Percentiles rank a stretch among this genome's conserved stretches.
Conservation (phyloP, 345 rosid species). For the Salix suchowensis region DNA sequence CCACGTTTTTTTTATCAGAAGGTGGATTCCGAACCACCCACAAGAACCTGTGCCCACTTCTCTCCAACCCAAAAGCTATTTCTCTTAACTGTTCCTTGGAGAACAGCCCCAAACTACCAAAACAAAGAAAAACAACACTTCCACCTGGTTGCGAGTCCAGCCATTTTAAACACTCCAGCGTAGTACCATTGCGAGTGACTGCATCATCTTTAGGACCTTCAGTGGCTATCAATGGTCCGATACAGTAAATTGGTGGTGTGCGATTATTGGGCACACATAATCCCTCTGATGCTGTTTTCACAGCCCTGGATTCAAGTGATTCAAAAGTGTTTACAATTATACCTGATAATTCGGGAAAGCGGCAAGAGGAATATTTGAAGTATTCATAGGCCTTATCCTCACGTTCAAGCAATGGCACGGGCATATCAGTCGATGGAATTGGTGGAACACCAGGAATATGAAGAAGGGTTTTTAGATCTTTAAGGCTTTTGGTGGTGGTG, state of each 20-base stretch:
- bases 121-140: slow-evolving; percentile 36
- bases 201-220: neutral
- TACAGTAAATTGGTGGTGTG: slow-evolving; percentile 39
- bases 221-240: slow-evolving; percentile 47
- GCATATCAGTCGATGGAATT: slow-evolving; percentile 17
- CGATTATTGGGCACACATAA: slow-evolving; percentile 21
- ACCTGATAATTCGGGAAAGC: slow-evolving; percentile 21
- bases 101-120: slow-evolving; percentile 44
- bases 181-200: too few species aligned
- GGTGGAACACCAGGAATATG: slow-evolving; percentile 34
- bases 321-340: slow-evolving; percentile 53
- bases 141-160: slow-evolving; percentile 35
- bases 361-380: neutral
- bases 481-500: slow-evolving; percentile 5
- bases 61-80: slow-evolving; percentile 44
- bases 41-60: slow-evolving; percentile 39
- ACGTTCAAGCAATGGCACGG: slow-evolving; percentile 16
- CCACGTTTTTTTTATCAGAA: neutral
- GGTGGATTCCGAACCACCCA: slow-evolving; percentile 49
- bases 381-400: neutral
- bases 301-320: slow-evolving; percentile 39
- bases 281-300: slow-evolving; percentile 39
- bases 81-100: slow-evolving; percentile 32
- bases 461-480: slow-evolving; percentile 6
- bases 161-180: slow-evolving; percentile 36